These are phyloP conservation scores for Striga asiatica DNA, from an alignment of 257 asterid species.

Conservation along the genomic window DNA sequence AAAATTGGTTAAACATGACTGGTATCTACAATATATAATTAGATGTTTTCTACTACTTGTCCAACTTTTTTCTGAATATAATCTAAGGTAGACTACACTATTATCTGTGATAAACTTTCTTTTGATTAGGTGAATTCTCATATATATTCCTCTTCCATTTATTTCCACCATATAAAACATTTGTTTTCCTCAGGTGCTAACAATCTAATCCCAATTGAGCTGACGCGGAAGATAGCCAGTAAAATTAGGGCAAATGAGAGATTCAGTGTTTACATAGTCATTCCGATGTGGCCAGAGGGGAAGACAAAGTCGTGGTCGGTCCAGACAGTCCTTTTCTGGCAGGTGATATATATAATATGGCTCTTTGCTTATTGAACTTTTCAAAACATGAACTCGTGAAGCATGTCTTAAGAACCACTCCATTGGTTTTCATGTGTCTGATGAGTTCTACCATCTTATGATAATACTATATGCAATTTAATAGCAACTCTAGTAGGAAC, in stretches of 20 bases:
- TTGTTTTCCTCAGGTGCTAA: constrained; percentile 14
- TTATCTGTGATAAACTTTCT: not conserved
- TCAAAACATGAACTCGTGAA: too few relatives aligned
- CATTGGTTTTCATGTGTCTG: not conserved
- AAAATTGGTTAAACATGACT: too few relatives aligned
- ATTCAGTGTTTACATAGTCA: constrained; percentile 22
- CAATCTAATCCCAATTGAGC: constrained; percentile 24
- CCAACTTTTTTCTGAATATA: too few relatives aligned
- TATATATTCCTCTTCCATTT: not conserved
- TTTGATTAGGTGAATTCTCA: not conserved
- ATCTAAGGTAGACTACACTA: too few relatives aligned
- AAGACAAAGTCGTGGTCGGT: not conserved
- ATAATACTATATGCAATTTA: not conserved
- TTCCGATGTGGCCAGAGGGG: constrained; percentile 39
- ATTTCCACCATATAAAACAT: not conserved
- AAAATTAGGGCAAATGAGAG: constrained; percentile 20
- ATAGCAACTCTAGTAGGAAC: not conserved
- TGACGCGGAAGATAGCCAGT: constrained; percentile 19
- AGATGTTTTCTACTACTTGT: too few relatives aligned
- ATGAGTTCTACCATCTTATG: too few relatives aligned
- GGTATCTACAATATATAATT: too few relatives aligned
- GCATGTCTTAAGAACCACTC: not conserved
- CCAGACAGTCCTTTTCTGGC: constrained; percentile 25
- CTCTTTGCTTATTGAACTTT: not conserved
- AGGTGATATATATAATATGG: constrained; percentile 12